Evolutionary conservation across 805 yeast species (phyloP).

Genomic region (Saturnispora gosingensis): DNA sequence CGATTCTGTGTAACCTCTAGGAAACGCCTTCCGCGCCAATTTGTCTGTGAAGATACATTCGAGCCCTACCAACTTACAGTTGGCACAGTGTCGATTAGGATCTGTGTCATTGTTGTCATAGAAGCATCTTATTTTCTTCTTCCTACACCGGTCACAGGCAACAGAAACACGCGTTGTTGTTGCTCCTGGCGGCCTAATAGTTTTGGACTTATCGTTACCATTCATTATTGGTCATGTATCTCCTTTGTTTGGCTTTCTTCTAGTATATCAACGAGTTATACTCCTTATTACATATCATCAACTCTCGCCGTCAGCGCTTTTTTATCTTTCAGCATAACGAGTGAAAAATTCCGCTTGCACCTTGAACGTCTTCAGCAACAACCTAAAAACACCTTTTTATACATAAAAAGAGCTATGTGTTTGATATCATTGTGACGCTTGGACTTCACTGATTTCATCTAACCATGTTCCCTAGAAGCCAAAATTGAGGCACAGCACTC

Average conservation of each 20-base stretch:
- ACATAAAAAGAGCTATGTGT: not conserved
- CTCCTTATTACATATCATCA: not conserved
- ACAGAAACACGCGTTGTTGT: slow-evolving; percentile 69
- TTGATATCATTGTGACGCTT: not conserved
- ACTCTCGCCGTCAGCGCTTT: not conserved
- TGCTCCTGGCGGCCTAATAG: slow-evolving; percentile 62
- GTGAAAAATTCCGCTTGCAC: not conserved
- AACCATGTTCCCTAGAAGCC: not conserved
- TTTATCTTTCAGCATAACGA: not conserved
- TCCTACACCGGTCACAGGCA: slow-evolving; percentile 84
- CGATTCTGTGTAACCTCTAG: slow-evolving; percentile 87
- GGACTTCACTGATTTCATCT: not conserved
- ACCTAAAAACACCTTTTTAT: not conserved
- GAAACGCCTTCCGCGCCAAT: slow-evolving; percentile 77
- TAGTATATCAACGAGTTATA: not conserved
- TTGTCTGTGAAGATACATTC: slow-evolving; percentile 86
- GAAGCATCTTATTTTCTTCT: slow-evolving; percentile 63
- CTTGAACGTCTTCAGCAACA: no score
- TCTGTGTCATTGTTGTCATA: slow-evolving; percentile 23
- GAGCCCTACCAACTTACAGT: slow-evolving; percentile 76
- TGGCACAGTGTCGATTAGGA: slow-evolving; percentile 53
- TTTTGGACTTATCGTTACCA: slow-evolving; percentile 28
- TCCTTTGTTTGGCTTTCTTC: not conserved
- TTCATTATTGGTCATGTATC: not conserved
- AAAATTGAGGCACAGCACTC: not conserved